phyloP scores from a whole-genome alignment of 169 alveolate species.

The Eimeria zaria region DNA sequence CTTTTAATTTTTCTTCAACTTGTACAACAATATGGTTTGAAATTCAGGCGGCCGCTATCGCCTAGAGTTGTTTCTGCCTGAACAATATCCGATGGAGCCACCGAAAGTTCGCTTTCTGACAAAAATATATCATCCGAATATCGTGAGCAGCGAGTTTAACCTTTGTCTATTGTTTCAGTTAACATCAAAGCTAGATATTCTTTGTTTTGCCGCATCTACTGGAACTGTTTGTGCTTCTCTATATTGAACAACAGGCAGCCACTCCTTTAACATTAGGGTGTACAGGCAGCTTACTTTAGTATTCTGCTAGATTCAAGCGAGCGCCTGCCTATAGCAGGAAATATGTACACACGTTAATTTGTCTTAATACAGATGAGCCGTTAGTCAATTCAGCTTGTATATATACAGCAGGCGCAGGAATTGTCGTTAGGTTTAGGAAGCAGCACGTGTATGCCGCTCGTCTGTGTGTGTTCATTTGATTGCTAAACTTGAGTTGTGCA shows the following conservation, averaged over 20 bases:
- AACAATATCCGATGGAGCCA: slow-evolving; percentile 99
- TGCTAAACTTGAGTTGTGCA: not conserved
- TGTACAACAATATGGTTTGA: not conserved
- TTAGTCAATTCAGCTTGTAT: not conserved
- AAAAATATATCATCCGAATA: slow-evolving; percentile 99
- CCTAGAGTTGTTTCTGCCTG: slow-evolving; percentile 98
- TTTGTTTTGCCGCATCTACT: not conserved
- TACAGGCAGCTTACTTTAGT: not conserved
- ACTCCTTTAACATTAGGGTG: not conserved
- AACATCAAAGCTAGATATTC: too few species aligned
- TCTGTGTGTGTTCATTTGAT: not conserved
- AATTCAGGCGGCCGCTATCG: slow-evolving; percentile 95
- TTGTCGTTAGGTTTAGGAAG: not conserved
- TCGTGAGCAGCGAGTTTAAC: slow-evolving; percentile 85
- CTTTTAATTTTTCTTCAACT: not conserved
- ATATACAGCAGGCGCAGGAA: not conserved
- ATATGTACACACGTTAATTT: not conserved
- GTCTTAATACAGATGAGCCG: not conserved
- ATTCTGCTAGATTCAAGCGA: not conserved
- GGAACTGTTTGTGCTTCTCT: not conserved
- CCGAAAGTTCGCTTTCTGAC: slow-evolving; percentile 98
- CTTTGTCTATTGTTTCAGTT: not conserved
- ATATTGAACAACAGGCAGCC: too few species aligned
- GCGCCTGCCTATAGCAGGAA: not conserved
- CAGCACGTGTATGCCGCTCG: not conserved